These are phyloP conservation scores for Sclerotinia nivalis DNA, from an alignment of 2,329 filamentous ascomycete genomes.

Conservation along the genomic window DNA sequence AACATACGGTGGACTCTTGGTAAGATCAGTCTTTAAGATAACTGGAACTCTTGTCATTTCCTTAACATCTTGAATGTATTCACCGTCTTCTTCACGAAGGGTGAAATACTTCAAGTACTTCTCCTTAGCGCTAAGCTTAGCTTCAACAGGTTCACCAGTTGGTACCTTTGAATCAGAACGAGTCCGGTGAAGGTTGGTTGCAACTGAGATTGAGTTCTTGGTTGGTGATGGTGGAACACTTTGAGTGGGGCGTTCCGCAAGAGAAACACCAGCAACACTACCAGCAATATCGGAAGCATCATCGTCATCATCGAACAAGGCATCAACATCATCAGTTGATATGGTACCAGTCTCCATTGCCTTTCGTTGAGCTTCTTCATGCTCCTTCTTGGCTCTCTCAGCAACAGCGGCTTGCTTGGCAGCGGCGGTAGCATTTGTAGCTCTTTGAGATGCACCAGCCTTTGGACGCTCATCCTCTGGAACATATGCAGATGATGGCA, in stretches of 20 bases:
- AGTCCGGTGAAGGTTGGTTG: conserved; percentile 76
- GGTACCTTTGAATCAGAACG: conserved; percentile 93
- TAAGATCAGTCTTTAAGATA: conserved; percentile 95
- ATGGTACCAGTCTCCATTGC: conserved; percentile 95
- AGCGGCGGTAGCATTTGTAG: conserved; percentile 72
- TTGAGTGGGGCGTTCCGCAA: conserved; percentile 87
- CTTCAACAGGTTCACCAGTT: conserved; percentile 71
- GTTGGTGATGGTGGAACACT: conserved; percentile 92
- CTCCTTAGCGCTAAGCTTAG: conserved; percentile 87
- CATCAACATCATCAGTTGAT: conserved; percentile 88
- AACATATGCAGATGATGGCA: conserved; percentile 92
- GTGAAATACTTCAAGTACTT: conserved; percentile 91
- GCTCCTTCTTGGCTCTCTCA: conserved; percentile 78
- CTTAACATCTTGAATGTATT: conserved; percentile 96
- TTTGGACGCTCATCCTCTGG: conserved; percentile 96
- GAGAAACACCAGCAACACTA: conserved; percentile 84
- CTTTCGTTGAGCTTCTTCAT: conserved; percentile 87
- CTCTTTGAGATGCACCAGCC: conserved; percentile 70
- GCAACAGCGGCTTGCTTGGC: conserved; percentile 80
- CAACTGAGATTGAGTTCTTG: conserved; percentile 66
- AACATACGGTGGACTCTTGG: conserved; percentile 98
- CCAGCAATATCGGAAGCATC: conserved; percentile 82
- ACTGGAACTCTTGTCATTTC: conserved; percentile 98
- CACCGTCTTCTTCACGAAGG: conserved; percentile 85
- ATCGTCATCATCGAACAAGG: conserved; percentile 92